Evolutionary conservation across 2,329 filamentous ascomycete species (phyloP), one percentile per base, ranked within the genome.

Genomic region (Diaporthe citrichinensis): DNA sequence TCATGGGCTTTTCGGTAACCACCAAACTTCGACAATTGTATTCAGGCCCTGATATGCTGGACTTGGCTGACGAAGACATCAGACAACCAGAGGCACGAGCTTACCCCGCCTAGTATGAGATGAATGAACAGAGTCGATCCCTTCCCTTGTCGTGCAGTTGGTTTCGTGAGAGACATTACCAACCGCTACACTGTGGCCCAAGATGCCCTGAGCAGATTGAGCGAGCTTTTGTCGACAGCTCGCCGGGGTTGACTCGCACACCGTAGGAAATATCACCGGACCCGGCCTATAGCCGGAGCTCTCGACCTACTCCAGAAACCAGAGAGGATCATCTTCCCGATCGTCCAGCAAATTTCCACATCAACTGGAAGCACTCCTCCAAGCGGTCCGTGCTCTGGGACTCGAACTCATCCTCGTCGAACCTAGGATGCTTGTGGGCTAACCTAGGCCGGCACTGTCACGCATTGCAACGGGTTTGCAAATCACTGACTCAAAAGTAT

Each of bases 21-120:
- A 39, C 31, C 46, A 41, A 55, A 55, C 23, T 41, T 41, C 46
- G 34, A 41, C 23, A 28, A n/a, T 14, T 55, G 34, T 69, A 23
- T 28, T n/a, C 34, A 25, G 23, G 46, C 23, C 49, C 34, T 23
- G 49, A 51, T 51, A 25, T 41, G 23, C 31, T 68, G n/a, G 65
- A 69, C 65, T 69, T 69, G 65, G 65, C 65, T 69, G 46, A 55
- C 65, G 31, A 39, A 41, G 41, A 53, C 23, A 68, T 53, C 65
- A 53, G 46, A 68, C 65, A 68, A 68, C 65, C 14, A 68, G 46
- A 68, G 65, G 65, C 34, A 41, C 49, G 65, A 69, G 65, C 65
- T 55, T 55, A 41, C 65, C 65, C 65, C 49, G 49, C 49, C 65
- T 15, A 17, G 49, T 69, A 69, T 69, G 65, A 41, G 49, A 69